Percentiles rank a stretch among this genome's conserved stretches.
phyloP scores from a whole-genome alignment of 257 asterid species.

The Nicotiana otophora region DNA sequence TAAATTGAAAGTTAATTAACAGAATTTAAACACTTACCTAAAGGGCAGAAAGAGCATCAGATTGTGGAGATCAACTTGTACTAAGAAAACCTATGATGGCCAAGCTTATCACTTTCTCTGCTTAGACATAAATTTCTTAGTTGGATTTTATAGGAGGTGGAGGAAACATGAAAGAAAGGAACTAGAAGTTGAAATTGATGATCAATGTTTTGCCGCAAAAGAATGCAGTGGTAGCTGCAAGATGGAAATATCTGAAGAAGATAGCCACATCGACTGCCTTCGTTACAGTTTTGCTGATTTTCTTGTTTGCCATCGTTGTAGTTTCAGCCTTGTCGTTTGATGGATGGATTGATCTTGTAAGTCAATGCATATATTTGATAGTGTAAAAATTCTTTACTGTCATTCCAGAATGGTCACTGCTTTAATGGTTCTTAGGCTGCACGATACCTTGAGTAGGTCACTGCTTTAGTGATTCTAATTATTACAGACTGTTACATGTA shows the following conservation, averaged over 20 bases:
- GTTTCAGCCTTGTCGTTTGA: not conserved
- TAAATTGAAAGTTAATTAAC: not conserved
- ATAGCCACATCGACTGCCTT: not conserved
- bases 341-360: slow-evolving; percentile 20
- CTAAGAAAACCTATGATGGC: too few species aligned
- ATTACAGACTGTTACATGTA: too few species aligned
- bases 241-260: not conserved
- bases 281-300: not conserved
- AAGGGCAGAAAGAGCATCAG: not conserved
- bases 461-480: too few species aligned
- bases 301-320: slow-evolving; percentile 3
- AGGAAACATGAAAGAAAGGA: not conserved
- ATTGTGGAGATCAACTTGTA: not conserved
- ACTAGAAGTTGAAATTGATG: slow-evolving; percentile 13
- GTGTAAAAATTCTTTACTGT: too few species aligned
- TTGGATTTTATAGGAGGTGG: not conserved
- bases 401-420: too few species aligned
- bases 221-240: too few species aligned
- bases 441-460: too few species aligned
- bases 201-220: not conserved
- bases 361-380: not conserved
- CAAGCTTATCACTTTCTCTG: too few species aligned
- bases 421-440: too few species aligned
- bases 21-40: not conserved
- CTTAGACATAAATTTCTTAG: too few species aligned